phyloP scores from a whole-genome alignment of 306 rosid species.

The Oxytropis ochrocephala region DNA sequence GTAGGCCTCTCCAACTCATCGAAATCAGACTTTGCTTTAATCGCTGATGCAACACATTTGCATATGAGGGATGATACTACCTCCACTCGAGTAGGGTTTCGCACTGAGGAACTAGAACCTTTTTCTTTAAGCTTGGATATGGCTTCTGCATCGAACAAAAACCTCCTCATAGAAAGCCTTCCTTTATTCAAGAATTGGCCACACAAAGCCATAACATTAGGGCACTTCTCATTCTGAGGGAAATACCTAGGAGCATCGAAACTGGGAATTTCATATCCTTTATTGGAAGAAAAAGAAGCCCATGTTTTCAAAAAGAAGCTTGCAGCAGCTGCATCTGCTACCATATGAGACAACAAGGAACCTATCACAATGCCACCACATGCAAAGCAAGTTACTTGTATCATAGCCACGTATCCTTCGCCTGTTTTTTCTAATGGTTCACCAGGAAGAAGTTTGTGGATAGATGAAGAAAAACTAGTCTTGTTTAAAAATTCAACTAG shows the following conservation, averaged over 20 bases:
- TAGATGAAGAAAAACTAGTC: background rate
- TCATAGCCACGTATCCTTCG: background rate
- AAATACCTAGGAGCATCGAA: too few species aligned
- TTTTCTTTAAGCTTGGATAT: background rate
- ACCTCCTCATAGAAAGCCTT: too few species aligned
- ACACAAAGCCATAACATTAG: background rate
- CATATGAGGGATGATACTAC: background rate
- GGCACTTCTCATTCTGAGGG: too few species aligned
- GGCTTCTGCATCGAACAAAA: too few species aligned
- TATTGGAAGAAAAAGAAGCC: background rate
- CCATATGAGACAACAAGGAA: background rate
- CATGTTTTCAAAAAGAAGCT: background rate
- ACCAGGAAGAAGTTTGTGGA: background rate
- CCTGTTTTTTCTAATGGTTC: background rate
- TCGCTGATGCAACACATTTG: background rate
- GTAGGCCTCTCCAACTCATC: background rate
- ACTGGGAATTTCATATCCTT: too few species aligned
- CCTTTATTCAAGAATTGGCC: background rate
- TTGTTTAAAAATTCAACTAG: background rate
- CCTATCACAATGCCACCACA: conserved; percentile 14
- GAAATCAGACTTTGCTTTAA: background rate
- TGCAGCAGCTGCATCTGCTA: background rate
- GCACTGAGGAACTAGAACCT: background rate
- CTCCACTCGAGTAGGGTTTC: background rate
- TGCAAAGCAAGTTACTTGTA: background rate